These are phyloP conservation scores for Ustilago cynodontis DNA, from an alignment of 1,284 basidiomycete species.

Conservation along the genomic window DNA sequence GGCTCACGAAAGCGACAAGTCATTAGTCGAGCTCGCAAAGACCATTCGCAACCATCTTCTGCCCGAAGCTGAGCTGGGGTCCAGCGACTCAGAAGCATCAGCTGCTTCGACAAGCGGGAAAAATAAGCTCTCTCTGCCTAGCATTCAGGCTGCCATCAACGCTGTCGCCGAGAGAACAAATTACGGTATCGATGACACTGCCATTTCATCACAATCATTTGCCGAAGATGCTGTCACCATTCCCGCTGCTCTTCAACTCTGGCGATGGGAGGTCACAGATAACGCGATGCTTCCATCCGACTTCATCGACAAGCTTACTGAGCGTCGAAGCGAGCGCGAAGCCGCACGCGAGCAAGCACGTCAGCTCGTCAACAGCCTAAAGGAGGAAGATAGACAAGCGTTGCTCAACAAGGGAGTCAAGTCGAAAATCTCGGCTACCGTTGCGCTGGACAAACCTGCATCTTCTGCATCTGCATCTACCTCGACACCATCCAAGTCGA, in stretches of 20 bases:
- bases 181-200: conserved; percentile 55
- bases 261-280: conserved; percentile 86
- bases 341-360: conserved; percentile 72
- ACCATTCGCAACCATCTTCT: conserved; percentile 48
- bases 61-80: conserved; percentile 54
- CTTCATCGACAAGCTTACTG: conserved; percentile 77
- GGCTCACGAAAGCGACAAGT: conserved; percentile 73
- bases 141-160: conserved; percentile 51
- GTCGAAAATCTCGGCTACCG: conserved; percentile 39
- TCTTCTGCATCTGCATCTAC: conserved; percentile 4
- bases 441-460: conserved; percentile 8
- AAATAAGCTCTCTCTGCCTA: conserved; percentile 41
- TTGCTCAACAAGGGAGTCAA: conserved; percentile 49
- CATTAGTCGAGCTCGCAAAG: conserved; percentile 53
- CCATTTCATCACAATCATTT: conserved; percentile 11
- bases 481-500: conserved; percentile 11
- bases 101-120: conserved; percentile 13
- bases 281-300: conserved; percentile 80
- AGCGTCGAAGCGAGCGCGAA: conserved; percentile 77
- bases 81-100: conserved; percentile 35
- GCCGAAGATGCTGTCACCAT: conserved; percentile 10
- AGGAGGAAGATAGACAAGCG: conserved; percentile 40
- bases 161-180: conserved; percentile 58
- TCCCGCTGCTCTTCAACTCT: conserved; percentile 75
- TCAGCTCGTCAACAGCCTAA: conserved; percentile 42